Percentiles rank a stretch among this genome's conserved stretches.
Evolutionary conservation across 192 early-diverging fungal species (phyloP).

Genomic region (Linnemannia schmuckeri): DNA sequence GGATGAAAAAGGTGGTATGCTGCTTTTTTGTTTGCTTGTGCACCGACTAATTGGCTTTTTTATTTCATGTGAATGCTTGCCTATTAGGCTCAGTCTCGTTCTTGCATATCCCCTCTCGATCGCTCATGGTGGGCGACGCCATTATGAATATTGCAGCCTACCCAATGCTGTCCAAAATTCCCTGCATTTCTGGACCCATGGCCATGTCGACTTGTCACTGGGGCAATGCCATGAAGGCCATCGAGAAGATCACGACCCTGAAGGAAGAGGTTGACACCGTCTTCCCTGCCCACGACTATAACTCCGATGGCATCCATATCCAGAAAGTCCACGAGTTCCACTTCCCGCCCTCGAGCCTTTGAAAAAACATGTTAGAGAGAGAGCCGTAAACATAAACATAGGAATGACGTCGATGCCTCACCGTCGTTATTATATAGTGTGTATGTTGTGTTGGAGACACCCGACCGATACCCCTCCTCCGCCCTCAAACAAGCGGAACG

Average conservation of each 20-base stretch:
- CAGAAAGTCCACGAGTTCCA: slow-evolving; percentile 50
- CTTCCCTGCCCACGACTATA: slow-evolving; percentile 56
- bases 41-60: not conserved
- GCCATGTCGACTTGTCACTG: slow-evolving; percentile 39
- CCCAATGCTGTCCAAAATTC: slow-evolving; percentile 41
- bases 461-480: not conserved
- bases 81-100: slow-evolving; percentile 53
- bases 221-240: slow-evolving; percentile 45
- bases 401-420: not conserved
- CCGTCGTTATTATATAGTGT: too few relatives aligned
- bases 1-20: not conserved
- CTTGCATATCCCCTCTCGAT: slow-evolving; percentile 49
- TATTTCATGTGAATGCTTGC: slow-evolving; percentile 2
- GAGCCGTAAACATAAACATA: not conserved
- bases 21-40: too few relatives aligned
- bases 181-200: slow-evolving; percentile 34
- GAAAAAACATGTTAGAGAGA: not conserved
- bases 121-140: slow-evolving; percentile 55
- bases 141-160: slow-evolving; percentile 47
- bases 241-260: slow-evolving; percentile 41
- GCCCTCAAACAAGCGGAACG: not conserved
- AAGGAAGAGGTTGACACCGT: slow-evolving; percentile 46
- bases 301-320: slow-evolving; percentile 45
- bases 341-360: not conserved
- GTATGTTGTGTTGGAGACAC: too few relatives aligned